Conservation (phyloP, 352 stramenopile genomes). For the Pythium oligandrum region DNA sequence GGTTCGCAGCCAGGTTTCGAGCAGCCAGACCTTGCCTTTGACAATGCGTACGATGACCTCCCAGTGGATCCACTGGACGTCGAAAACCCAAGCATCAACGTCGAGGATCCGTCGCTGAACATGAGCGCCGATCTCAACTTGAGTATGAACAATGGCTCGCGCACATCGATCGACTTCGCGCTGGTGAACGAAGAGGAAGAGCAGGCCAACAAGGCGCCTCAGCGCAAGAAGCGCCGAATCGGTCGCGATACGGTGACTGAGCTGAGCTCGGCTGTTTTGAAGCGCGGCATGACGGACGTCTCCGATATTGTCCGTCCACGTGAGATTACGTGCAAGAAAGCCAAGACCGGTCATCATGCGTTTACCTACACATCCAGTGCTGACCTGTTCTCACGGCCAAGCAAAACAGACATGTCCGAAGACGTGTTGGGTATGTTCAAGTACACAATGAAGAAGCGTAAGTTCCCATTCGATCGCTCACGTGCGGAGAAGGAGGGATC, state of each 20-base stretch:
- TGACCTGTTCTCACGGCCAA: conserved; percentile 61
- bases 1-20: conserved; percentile 26
- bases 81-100: conserved; percentile 33
- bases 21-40: conserved; percentile 47
- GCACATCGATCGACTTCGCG: conserved; percentile 62
- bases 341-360: conserved; percentile 19
- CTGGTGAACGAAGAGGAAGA: conserved; percentile 40
- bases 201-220: conserved; percentile 11
- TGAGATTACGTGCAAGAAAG: conserved; percentile 35
- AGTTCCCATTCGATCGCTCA: conserved; percentile 51
- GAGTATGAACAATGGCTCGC: conserved; percentile 58
- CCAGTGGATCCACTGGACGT: conserved; percentile 33
- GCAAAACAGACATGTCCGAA: conserved; percentile 50
- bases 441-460: conserved; percentile 83
- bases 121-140: conserved; percentile 68
- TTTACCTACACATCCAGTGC: conserved; percentile 15
- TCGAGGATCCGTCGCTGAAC: conserved; percentile 38
- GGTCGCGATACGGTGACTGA: conserved; percentile 75
- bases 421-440: conserved; percentile 73
- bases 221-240: conserved; percentile 83
- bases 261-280: conserved; percentile 67
- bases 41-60: conserved; percentile 59
- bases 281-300: conserved; percentile 72
- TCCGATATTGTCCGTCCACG: conserved; percentile 65
- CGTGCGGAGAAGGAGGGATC: conserved; percentile 10